Evolutionary conservation across 176 grass and related monocot species (phyloP).

Genomic region (Oryza rufipogon): DNA sequence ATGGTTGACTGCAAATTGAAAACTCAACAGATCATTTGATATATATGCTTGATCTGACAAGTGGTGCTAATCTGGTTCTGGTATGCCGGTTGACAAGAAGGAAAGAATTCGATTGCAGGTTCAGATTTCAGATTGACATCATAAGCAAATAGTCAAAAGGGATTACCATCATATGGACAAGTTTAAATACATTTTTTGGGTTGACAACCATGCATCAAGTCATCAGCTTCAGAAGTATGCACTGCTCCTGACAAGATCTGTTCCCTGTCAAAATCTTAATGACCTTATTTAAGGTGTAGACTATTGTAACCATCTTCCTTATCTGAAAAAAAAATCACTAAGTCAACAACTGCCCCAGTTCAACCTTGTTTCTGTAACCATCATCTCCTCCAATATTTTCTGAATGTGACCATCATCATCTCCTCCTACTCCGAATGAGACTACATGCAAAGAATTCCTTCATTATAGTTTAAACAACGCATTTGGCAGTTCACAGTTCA

Average conservation of each 20-base stretch:
- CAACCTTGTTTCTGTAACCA: slow-evolving; percentile 10
- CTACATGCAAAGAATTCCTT: not conserved
- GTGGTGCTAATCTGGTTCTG: slow-evolving; percentile 35
- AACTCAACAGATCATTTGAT: not conserved
- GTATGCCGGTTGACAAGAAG: slow-evolving; percentile 35
- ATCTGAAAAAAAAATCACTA: not conserved
- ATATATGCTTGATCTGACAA: slow-evolving; percentile 26
- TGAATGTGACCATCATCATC: not conserved
- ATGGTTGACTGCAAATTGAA: slow-evolving; percentile 40
- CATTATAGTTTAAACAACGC: not conserved
- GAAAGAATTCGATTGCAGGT: slow-evolving; percentile 3
- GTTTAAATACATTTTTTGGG: slow-evolving; percentile 2
- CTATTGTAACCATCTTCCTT: not conserved
- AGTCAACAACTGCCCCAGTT: not conserved
- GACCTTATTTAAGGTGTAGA: not conserved
- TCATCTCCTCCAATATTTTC: not conserved
- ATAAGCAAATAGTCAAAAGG: slow-evolving; percentile 33
- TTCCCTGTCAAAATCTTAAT: slow-evolving; percentile 20
- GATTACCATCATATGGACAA: slow-evolving; percentile 3
- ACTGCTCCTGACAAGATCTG: slow-evolving; percentile 14
- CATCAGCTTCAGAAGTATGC: slow-evolving; percentile 21
- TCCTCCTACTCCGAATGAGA: no score
- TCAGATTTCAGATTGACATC: slow-evolving; percentile 37
- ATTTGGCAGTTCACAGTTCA: slow-evolving; percentile 12
- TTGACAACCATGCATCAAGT: not conserved